phyloP scores from a whole-genome alignment of 1,284 basidiomycete genomes.

The Trichosporon ovoides region DNA sequence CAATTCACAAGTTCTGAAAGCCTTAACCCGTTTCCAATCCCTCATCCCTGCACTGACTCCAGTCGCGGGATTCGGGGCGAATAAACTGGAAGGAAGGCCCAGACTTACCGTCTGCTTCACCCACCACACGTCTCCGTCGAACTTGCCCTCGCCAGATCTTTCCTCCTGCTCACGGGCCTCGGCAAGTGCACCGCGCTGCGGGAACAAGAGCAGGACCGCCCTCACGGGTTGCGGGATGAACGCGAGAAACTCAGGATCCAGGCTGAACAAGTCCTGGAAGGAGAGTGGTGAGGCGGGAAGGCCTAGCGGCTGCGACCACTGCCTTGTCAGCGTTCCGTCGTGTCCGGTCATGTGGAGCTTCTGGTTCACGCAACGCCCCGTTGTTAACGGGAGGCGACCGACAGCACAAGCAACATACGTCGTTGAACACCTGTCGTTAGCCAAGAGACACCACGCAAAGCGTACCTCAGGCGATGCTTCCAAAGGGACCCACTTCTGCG shows the following conservation, averaged over 20 bases:
- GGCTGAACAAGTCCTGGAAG: constrained; percentile 75
- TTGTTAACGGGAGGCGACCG: too few species aligned
- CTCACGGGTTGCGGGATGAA: constrained; percentile 67
- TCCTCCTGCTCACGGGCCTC: constrained; percentile 54
- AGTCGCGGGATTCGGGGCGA: not conserved
- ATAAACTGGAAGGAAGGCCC: not conserved
- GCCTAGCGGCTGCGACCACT: constrained; percentile 76
- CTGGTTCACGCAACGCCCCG: too few species aligned
- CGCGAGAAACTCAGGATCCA: constrained; percentile 69
- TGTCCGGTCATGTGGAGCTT: not conserved
- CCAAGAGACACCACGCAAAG: not conserved
- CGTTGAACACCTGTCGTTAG: constrained; percentile 45
- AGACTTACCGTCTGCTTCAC: constrained; percentile 51
- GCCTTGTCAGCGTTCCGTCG: not conserved
- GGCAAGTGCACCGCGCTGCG: constrained; percentile 57
- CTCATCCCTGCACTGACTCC: not conserved
- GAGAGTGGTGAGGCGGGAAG: constrained; percentile 57
- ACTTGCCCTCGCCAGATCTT: constrained; percentile 27
- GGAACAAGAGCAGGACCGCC: constrained; percentile 77
- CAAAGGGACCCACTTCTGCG: constrained; percentile 62
- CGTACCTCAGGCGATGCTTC: constrained; percentile 69
- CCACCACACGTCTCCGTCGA: constrained; percentile 44
- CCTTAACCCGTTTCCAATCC: not conserved
- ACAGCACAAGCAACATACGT: constrained; percentile 31
- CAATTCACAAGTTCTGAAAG: not conserved